Evolutionary conservation across 345 rosid genomes (phyloP).

Genomic region (Lagerstroemia speciosa): DNA sequence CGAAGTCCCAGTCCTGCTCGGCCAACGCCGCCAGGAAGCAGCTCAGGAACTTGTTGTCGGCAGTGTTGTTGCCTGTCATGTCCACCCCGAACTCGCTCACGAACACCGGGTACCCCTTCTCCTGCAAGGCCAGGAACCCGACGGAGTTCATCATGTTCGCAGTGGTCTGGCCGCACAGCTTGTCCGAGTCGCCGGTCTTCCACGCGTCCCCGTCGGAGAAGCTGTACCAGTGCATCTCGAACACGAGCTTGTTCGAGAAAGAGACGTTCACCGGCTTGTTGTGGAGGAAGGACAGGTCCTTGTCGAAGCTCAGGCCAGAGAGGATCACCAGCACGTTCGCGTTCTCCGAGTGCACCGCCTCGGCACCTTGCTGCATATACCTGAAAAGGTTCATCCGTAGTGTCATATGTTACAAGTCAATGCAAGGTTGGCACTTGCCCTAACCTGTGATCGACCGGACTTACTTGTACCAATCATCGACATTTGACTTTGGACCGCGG

Average conservation of each 20-base stretch:
- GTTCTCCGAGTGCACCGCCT: constrained; percentile 74
- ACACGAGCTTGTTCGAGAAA: constrained; percentile 52
- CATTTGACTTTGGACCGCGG: constrained; percentile 72
- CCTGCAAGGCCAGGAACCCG: constrained; percentile 48
- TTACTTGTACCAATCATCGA: constrained; percentile 81
- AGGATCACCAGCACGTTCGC: constrained; percentile 76
- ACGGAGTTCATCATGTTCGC: constrained; percentile 29
- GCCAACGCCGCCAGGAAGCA: constrained; percentile 63
- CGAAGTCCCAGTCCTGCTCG: constrained; percentile 70
- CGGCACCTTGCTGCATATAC: constrained; percentile 80
- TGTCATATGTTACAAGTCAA: no score
- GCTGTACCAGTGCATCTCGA: constrained; percentile 74
- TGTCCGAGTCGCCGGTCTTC: constrained; percentile 49
- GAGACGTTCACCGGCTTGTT: constrained; percentile 38
- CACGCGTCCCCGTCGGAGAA: constrained; percentile 53
- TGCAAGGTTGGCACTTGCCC: no score
- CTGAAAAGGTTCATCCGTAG: constrained; percentile 11
- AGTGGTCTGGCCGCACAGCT: constrained; percentile 51
- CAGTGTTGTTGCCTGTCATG: constrained; percentile 36
- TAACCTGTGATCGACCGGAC: not conserved
- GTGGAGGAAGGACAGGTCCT: constrained; percentile 48
- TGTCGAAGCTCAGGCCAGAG: constrained; percentile 66
- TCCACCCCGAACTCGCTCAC: constrained; percentile 71
- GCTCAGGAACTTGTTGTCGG: constrained; percentile 52
- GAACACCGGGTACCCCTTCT: constrained; percentile 44